phyloP scores from a whole-genome alignment of 257 asterid genomes.

The Solanum raphanifolium region DNA sequence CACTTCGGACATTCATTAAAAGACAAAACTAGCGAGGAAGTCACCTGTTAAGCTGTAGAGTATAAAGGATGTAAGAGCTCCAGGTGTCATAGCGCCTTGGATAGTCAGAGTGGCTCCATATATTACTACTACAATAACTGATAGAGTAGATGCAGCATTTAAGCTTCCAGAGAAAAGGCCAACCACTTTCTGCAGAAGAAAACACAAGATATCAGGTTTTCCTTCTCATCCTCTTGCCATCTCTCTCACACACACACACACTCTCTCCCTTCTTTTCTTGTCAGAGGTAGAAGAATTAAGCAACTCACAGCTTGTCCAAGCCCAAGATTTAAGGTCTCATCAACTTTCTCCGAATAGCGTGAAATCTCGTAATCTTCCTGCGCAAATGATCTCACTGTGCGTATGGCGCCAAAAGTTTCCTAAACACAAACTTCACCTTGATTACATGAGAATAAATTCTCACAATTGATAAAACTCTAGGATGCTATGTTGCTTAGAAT shows the following conservation, averaged over 20 bases:
- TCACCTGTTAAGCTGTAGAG: conserved; percentile 81
- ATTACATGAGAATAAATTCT: background rate
- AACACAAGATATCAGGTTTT: conserved; percentile 7
- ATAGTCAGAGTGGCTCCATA: conserved; percentile 71
- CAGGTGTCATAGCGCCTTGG: conserved; percentile 71
- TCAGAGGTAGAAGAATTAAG: background rate
- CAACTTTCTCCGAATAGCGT: conserved; percentile 78
- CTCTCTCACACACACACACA: background rate
- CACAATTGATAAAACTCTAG: background rate
- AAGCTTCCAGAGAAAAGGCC: conserved; percentile 75
- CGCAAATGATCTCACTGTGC: conserved; percentile 89
- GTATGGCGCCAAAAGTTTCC: conserved; percentile 86
- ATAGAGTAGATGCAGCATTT: conserved; percentile 69
- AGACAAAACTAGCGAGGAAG: background rate
- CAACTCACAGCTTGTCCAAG: conserved; percentile 75
- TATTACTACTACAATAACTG: conserved; percentile 74
- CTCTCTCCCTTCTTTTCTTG: background rate
- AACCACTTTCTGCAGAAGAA: conserved; percentile 41
- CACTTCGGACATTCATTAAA: background rate
- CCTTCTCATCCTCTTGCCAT: background rate
- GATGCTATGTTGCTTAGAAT: background rate
- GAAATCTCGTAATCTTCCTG: conserved; percentile 61
- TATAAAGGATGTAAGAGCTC: conserved; percentile 78
- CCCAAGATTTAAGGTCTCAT: conserved; percentile 76
- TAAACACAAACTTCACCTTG: conserved; percentile 7